Evolutionary conservation across 2,329 filamentous ascomycete genomes (phyloP).

Genomic region (Zymoseptoria tritici): DNA sequence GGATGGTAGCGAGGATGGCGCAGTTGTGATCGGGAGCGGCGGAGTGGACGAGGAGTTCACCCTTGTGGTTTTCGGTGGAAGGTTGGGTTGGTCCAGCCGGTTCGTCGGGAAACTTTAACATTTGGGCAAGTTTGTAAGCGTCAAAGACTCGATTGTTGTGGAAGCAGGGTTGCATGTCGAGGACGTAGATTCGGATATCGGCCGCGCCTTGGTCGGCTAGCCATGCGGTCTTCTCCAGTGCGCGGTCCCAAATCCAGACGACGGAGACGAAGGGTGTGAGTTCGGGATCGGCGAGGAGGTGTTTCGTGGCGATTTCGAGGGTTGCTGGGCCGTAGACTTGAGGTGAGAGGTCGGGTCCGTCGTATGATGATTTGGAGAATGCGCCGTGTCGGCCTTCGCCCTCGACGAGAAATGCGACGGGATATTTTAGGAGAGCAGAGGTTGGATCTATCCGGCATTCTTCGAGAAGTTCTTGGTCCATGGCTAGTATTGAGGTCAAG

Average conservation of each 20-base stretch:
- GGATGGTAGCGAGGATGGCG: neutral
- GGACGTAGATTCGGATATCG: neutral
- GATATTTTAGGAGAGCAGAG: neutral
- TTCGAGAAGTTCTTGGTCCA: neutral
- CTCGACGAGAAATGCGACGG: neutral
- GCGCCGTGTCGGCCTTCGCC: neutral
- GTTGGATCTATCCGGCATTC: neutral
- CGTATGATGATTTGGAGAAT: neutral
- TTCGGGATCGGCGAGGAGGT: neutral
- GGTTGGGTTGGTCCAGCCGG: neutral
- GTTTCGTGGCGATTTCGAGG: neutral
- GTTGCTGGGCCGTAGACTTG: neutral
- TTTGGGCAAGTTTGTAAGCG: neutral
- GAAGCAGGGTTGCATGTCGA: neutral
- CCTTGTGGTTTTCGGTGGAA: neutral
- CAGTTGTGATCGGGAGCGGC: neutral
- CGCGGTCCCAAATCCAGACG: neutral
- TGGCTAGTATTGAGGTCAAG: neutral
- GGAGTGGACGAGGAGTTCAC: neutral
- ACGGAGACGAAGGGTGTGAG: neutral
- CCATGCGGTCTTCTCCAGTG: neutral
- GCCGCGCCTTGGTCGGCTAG: neutral
- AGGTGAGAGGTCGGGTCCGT: neutral
- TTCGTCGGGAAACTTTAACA: neutral
- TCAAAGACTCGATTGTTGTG: neutral